Evolutionary conservation across 148 eudicot genomes (phyloP).

Genomic region (Chenopodium quinoa): DNA sequence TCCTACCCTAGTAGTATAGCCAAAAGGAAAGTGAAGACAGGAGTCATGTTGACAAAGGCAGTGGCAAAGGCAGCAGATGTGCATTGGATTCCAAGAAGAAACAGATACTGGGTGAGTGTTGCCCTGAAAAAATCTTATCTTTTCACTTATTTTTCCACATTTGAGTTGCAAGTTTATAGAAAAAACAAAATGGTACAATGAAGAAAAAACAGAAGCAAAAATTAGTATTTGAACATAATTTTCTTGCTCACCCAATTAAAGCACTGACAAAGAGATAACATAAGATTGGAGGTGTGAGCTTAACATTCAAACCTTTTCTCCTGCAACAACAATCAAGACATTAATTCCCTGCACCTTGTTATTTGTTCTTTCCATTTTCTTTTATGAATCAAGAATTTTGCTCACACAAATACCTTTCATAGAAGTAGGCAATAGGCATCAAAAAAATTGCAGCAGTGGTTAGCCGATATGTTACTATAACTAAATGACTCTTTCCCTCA

Average conservation of each 20-base stretch:
- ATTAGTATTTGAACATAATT: not conserved
- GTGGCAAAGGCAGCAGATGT: constrained; percentile 61
- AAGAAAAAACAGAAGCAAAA: no score
- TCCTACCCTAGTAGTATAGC: constrained; percentile 60
- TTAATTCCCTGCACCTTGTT: not conserved
- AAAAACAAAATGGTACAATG: not conserved
- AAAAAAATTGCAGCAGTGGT: constrained; percentile 41
- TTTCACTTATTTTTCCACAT: not conserved
- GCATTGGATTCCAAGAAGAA: constrained; percentile 56
- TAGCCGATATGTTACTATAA: constrained; percentile 47
- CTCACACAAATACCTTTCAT: constrained; percentile 49
- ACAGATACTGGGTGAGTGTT: constrained; percentile 56
- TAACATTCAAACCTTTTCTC: constrained; percentile 37
- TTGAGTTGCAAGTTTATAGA: not conserved
- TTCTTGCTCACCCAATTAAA: constrained; percentile 44
- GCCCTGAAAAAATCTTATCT: constrained; percentile 40
- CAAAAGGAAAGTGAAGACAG: constrained; percentile 61
- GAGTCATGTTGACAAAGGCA: constrained; percentile 65
- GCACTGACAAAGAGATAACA: constrained; percentile 64
- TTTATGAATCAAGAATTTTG: not conserved
- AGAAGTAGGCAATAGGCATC: constrained; percentile 54
- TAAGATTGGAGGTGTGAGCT: constrained; percentile 44
- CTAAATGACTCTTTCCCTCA: constrained; percentile 36
- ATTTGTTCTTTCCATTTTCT: not conserved
- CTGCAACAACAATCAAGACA: constrained; percentile 39